Evolutionary conservation across 768 basidiomycete species (phyloP).

Genomic region (Suillus paluster): DNA sequence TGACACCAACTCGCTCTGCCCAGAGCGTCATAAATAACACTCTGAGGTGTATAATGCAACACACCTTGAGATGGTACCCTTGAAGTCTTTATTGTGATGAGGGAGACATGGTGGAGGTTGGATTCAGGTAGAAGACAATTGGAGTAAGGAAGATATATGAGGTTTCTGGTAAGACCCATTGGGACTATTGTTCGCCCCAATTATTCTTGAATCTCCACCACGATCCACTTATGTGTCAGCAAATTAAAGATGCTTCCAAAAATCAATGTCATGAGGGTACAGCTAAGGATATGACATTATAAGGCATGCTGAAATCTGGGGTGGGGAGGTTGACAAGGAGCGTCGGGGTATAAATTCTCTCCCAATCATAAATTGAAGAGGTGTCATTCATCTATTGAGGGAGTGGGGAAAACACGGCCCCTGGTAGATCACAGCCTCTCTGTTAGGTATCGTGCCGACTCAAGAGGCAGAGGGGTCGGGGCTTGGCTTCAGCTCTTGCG

Average conservation of each 20-base stretch:
- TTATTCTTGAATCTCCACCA: too few relatives aligned
- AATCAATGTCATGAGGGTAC: slow-evolving; percentile 87
- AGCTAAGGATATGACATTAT: slow-evolving; percentile 97
- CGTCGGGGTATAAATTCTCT: slow-evolving; percentile 78
- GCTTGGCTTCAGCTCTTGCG: too few relatives aligned
- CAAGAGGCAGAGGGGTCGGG: too few relatives aligned
- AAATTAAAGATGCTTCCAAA: too few relatives aligned
- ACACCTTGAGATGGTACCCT: slow-evolving; percentile 64
- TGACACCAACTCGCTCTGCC: slow-evolving; percentile 63
- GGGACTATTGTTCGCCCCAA: too few relatives aligned
- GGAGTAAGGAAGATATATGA: slow-evolving; percentile 76
- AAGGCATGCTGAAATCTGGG: slow-evolving; percentile 99
- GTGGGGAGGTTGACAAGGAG: too few relatives aligned
- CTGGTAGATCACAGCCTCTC: slow-evolving; percentile 94
- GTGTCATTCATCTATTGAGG: not conserved
- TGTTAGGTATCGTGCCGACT: too few relatives aligned
- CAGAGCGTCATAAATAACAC: slow-evolving; percentile 45
- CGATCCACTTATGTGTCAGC: too few relatives aligned
- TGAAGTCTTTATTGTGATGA: slow-evolving; percentile 62
- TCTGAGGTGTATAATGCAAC: slow-evolving; percentile 9
- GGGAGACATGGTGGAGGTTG: slow-evolving; percentile 60
- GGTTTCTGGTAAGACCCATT: slow-evolving; percentile 65
- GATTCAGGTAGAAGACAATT: slow-evolving; percentile 71
- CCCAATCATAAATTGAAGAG: slow-evolving; percentile 11
- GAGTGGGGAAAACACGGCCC: slow-evolving; percentile 68